Evolutionary conservation across 2,329 filamentous ascomycete genomes (phyloP).

Genomic region (Cercospora berteroae): DNA sequence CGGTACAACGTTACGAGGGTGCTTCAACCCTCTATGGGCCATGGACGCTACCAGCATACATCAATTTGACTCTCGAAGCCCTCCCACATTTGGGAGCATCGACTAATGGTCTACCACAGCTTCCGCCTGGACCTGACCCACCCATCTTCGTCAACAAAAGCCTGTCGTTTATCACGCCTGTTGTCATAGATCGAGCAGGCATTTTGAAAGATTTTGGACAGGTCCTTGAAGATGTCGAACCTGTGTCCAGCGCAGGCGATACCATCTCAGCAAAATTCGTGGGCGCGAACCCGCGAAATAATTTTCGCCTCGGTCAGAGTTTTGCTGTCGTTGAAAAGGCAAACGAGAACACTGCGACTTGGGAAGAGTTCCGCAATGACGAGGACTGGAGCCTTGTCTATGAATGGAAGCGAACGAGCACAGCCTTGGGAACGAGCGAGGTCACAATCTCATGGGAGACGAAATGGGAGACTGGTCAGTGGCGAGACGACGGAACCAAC

Average conservation of each 20-base stretch:
- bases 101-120: conserved; percentile 37
- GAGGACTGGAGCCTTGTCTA: conserved; percentile 81
- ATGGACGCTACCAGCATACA: conserved; percentile 79
- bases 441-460: conserved; percentile 80
- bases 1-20: conserved; percentile 88
- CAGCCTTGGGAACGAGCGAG: conserved; percentile 70
- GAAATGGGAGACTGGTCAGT: conserved; percentile 47
- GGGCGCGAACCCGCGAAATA: conserved; percentile 86
- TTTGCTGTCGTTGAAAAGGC: conserved; percentile 73
- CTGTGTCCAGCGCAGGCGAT: conserved; percentile 54
- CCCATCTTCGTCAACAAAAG: conserved; percentile 76
- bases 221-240: conserved; percentile 56
- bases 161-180: conserved; percentile 74
- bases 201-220: conserved; percentile 69
- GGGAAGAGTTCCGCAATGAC: conserved; percentile 70
- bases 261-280: conserved; percentile 69
- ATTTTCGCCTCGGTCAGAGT: conserved; percentile 73
- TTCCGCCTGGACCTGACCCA: conserved; percentile 57
- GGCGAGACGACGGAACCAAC: conserved; percentile 14
- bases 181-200: conserved; percentile 69
- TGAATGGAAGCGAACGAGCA: conserved; percentile 71
- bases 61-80: conserved; percentile 76
- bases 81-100: conserved; percentile 62
- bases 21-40: conserved; percentile 85
- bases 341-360: conserved; percentile 47